phyloP scores from a whole-genome alignment of 2,329 filamentous ascomycete genomes.

The Domatiomyces catenatus region DNA sequence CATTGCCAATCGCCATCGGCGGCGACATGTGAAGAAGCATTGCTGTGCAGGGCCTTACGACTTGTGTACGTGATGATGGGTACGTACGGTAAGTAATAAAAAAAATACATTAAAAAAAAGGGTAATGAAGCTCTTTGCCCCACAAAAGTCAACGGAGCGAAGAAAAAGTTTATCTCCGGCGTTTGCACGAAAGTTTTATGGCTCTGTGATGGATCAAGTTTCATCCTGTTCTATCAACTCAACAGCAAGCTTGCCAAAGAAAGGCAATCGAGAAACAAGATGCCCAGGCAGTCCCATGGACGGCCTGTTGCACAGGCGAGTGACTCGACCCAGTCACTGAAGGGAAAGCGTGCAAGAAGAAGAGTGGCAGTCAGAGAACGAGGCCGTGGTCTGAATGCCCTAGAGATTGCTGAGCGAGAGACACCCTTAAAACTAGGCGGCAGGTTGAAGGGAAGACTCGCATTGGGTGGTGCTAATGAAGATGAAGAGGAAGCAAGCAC shows the following conservation, averaged over 20 bases:
- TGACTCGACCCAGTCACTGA: constrained; percentile 4
- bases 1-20: neutral
- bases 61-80: too few species aligned
- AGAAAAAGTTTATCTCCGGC: neutral
- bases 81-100: neutral
- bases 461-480: constrained; percentile 39
- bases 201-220: neutral
- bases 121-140: too few species aligned
- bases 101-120: neutral
- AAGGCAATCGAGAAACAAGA: neutral
- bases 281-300: constrained; percentile 17
- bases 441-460: constrained; percentile 39
- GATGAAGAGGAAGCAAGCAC: constrained; percentile 20
- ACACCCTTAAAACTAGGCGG: constrained; percentile 35
- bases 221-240: neutral
- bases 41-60: too few species aligned
- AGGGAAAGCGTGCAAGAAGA: constrained; percentile 19
- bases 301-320: constrained; percentile 18
- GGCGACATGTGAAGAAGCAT: neutral
- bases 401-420: constrained; percentile 47
- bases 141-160: neutral
- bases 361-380: constrained; percentile 17
- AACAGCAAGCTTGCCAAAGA: neutral
- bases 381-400: constrained; percentile 42
- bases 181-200: neutral